A percentile compares a stretch with the other conserved stretches of the same genome.
Evolutionary conservation across 192 early-diverging fungal species (phyloP).

Genomic region (Podila epigama): DNA sequence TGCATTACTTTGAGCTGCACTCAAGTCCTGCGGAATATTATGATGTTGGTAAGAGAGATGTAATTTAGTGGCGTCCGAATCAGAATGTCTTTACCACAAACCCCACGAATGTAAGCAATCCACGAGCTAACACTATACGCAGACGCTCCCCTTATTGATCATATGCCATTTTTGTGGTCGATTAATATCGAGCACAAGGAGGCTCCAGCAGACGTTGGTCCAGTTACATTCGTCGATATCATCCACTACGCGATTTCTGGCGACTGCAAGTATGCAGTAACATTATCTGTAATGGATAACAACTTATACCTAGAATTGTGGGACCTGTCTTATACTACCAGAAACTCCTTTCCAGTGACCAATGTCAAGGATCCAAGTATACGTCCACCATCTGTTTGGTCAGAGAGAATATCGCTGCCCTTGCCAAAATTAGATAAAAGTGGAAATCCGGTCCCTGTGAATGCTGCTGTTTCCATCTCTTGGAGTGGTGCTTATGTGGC

Average conservation of each 20-base stretch:
- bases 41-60: background rate
- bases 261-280: background rate
- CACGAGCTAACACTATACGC: background rate
- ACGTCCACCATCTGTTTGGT: background rate
- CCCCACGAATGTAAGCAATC: background rate
- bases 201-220: conserved; percentile 1
- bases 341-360: background rate
- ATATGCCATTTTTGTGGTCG: conserved; percentile 10
- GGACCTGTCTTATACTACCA: conserved; percentile 3
- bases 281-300: conserved; percentile 1
- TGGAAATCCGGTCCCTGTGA: background rate
- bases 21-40: background rate
- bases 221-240: background rate
- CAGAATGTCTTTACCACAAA: background rate
- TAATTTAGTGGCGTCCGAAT: background rate
- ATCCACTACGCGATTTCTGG: conserved; percentile 4
- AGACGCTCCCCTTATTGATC: conserved; percentile 2
- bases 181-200: conserved; percentile 11
- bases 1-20: conserved; percentile 18
- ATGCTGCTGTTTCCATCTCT: conserved; percentile 4
- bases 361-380: background rate
- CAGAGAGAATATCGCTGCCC: background rate
- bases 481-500: conserved; percentile 7
- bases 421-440: background rate
- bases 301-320: conserved; percentile 4